Percentiles rank a stretch among this genome's conserved stretches.
These are phyloP conservation scores for Acacia pycnantha DNA, from an alignment of 331 rosid species.

Conservation along the genomic window DNA sequence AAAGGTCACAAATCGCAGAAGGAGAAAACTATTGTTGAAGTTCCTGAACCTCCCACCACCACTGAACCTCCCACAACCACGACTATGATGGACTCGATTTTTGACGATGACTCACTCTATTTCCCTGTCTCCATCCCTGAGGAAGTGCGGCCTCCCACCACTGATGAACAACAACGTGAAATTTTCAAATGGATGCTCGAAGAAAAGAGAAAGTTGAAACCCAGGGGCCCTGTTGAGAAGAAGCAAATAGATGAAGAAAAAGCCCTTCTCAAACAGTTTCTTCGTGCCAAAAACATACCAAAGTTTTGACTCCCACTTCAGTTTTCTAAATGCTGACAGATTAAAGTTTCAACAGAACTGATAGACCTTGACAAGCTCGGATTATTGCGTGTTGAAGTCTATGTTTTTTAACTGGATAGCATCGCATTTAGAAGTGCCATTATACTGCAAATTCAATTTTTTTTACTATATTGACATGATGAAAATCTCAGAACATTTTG, in stretches of 20 bases:
- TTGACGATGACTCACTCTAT: slow-evolving; percentile 33
- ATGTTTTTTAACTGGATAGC: slow-evolving; percentile 21
- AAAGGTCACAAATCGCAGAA: slow-evolving; percentile 33
- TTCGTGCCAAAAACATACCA: slow-evolving; percentile 45
- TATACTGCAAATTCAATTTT: slow-evolving; percentile 12
- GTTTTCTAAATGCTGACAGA: slow-evolving; percentile 23
- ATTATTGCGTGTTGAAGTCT: neutral
- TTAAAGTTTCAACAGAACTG: slow-evolving; percentile 23
- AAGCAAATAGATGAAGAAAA: slow-evolving; percentile 56
- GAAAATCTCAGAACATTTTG: slow-evolving; percentile 3
- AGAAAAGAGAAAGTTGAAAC: slow-evolving; percentile 53
- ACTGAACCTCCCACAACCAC: slow-evolving; percentile 33
- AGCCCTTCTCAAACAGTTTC: slow-evolving; percentile 52
- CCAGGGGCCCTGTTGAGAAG: slow-evolving; percentile 52
- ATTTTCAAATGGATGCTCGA: slow-evolving; percentile 58
- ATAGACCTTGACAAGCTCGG: slow-evolving; percentile 6
- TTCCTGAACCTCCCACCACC: slow-evolving; percentile 8
- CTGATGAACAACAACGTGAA: slow-evolving; percentile 55
- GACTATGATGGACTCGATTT: slow-evolving; percentile 28
- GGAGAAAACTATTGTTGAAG: slow-evolving; percentile 42
- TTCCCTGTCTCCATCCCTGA: slow-evolving; percentile 34
- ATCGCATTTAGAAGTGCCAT: neutral
- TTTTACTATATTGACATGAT: neutral
- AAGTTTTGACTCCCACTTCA: slow-evolving; percentile 37
- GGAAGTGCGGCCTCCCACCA: slow-evolving; percentile 34